Percentiles rank a stretch among this genome's conserved stretches.
Evolutionary conservation across 2,329 filamentous ascomycete genomes (phyloP).

Genomic region (Fusarium pseudocircinatum): DNA sequence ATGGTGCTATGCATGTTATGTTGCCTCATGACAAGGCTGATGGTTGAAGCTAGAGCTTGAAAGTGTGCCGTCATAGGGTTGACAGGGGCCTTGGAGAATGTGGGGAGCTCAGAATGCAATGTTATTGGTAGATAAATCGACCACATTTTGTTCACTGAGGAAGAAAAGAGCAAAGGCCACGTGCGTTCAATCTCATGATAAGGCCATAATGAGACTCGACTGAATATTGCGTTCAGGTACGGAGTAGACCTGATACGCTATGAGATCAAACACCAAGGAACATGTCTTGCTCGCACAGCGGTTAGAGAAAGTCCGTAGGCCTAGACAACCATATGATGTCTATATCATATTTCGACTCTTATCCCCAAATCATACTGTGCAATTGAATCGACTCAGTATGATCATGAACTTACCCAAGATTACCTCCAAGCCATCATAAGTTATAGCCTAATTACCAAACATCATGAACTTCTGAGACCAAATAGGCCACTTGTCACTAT

Average conservation of each 20-base stretch:
- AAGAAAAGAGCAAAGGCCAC: background rate
- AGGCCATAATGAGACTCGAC: background rate
- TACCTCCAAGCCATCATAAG: background rate
- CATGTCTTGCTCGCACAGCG: background rate
- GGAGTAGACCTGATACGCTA: background rate
- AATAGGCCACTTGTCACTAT: conserved; percentile 34
- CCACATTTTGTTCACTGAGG: background rate
- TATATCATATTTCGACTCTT: background rate
- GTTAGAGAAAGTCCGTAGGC: background rate
- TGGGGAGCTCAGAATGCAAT: conserved; percentile 22
- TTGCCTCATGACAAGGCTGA: conserved; percentile 23
- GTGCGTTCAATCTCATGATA: background rate
- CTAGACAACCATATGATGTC: background rate
- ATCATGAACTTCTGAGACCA: conserved; percentile 33
- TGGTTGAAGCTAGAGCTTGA: conserved; percentile 12
- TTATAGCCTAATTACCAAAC: conserved; percentile 7
- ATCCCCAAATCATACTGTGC: background rate
- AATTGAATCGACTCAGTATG: background rate
- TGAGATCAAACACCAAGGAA: background rate
- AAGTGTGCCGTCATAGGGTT: conserved; percentile 36
- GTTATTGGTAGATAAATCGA: conserved; percentile 8
- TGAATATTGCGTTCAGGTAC: background rate
- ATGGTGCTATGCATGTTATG: background rate
- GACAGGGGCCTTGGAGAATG: conserved; percentile 28
- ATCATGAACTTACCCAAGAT: conserved; percentile 19